Conservation (phyloP, 1,284 basidiomycete genomes). For the Laetiporus sulphureus region DNA sequence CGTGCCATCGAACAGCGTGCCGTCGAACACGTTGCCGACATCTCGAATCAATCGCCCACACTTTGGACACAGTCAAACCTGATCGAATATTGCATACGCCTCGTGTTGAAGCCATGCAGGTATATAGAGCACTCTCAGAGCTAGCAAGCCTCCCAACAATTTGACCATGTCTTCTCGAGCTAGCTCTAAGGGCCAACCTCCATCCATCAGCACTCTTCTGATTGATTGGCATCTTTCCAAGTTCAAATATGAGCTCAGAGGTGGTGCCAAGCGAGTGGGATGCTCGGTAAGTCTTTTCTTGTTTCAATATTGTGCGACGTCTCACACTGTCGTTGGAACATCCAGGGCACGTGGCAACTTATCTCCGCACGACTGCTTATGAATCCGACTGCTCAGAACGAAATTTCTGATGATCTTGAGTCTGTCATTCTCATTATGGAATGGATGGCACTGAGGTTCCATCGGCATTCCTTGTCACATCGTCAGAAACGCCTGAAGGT, state of each 20-base stretch:
- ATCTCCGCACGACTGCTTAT: constrained; percentile 4
- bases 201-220: not conserved
- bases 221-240: not conserved
- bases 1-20: too few relatives aligned
- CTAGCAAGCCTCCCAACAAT: too few relatives aligned
- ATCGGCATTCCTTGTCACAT: too few relatives aligned
- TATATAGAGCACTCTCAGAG: too few relatives aligned
- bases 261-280: not conserved
- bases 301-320: too few relatives aligned
- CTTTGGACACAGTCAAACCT: too few relatives aligned
- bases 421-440: constrained; percentile 9
- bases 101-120: too few relatives aligned
- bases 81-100: too few relatives aligned
- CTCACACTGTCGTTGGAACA: not conserved
- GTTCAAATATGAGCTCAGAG: not conserved
- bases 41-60: too few relatives aligned
- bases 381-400: constrained; percentile 6
- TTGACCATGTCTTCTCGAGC: too few relatives aligned
- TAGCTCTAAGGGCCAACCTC: not conserved
- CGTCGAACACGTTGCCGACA: too few relatives aligned
- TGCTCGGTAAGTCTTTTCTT: not conserved
- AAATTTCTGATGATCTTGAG: constrained; percentile 11
- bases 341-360: constrained; percentile 12
- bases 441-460: constrained; percentile 1
- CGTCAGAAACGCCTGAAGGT: too few relatives aligned